Conservation (phyloP, 2,329 filamentous ascomycete species). For the Ophiocordyceps robertsii region DNA sequence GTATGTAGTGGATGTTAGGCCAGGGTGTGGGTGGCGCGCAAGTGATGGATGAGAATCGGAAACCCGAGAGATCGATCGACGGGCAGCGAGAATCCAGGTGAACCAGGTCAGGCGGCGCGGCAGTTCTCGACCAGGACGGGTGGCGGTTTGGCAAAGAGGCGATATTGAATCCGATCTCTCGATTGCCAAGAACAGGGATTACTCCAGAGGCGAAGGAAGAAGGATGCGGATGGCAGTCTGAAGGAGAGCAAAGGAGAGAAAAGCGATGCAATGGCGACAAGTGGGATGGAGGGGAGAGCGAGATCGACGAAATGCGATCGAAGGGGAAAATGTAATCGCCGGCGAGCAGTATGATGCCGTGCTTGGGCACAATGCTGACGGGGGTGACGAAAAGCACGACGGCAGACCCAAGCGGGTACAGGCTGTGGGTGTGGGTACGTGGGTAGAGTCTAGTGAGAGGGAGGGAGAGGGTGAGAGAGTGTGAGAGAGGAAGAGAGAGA, state of each 20-base stretch:
- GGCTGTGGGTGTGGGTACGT: background rate
- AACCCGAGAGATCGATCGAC: background rate
- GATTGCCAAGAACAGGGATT: conserved; percentile 2
- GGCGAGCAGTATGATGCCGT: background rate
- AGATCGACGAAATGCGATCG: background rate
- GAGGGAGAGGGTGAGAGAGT: background rate
- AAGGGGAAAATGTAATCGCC: background rate
- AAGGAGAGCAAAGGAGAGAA: background rate
- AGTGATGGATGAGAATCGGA: background rate
- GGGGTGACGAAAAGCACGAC: background rate
- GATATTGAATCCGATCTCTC: conserved; percentile 3
- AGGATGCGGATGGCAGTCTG: background rate
- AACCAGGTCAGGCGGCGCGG: background rate
- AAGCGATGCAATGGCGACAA: background rate
- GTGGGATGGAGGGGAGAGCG: background rate
- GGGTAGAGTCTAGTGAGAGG: background rate
- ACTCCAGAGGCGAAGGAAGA: background rate
- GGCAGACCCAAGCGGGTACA: background rate
- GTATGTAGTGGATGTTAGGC: background rate
- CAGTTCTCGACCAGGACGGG: background rate
- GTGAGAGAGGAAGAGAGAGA: background rate
- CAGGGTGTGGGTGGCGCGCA: background rate
- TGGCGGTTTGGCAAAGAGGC: background rate
- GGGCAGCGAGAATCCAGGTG: background rate
- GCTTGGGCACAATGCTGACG: background rate